phyloP scores from a whole-genome alignment of 169 alveolate genomes.

The Plasmodium billcollinsi region DNA sequence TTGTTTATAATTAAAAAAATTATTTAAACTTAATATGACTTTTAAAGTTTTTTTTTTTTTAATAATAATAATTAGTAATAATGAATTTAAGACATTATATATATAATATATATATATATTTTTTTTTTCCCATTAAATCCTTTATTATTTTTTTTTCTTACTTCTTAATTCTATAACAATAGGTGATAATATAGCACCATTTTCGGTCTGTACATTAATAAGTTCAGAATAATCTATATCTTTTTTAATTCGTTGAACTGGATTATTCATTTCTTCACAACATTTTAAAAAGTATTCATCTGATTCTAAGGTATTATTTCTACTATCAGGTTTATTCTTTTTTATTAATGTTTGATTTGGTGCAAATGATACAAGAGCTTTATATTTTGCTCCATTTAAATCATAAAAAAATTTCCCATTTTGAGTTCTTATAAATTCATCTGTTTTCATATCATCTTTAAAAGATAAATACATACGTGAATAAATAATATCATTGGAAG shows the following conservation, averaged over 20 bases:
- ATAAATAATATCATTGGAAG: constrained; percentile 41
- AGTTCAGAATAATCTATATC: constrained; percentile 60
- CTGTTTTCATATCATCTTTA: constrained; percentile 76
- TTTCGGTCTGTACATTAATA: constrained; percentile 61
- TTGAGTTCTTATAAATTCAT: constrained; percentile 66
- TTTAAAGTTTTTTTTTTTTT: too few relatives aligned
- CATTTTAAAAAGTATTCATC: constrained; percentile 72
- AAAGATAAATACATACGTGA: constrained; percentile 76
- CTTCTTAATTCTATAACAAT: constrained; percentile 36
- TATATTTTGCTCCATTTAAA: constrained; percentile 50
- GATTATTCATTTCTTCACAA: constrained; percentile 74
- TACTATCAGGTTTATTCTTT: constrained; percentile 50
- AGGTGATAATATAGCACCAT: constrained; percentile 49
- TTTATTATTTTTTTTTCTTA: constrained; percentile 11
- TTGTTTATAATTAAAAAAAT: background rate
- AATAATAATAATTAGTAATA: too few relatives aligned
- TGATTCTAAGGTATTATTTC: constrained; percentile 63
- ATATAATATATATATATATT: background rate
- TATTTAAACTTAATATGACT: too few relatives aligned
- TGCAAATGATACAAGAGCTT: constrained; percentile 60
- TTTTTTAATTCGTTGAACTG: constrained; percentile 18
- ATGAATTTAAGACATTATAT: background rate
- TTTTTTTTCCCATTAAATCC: background rate
- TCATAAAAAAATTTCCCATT: constrained; percentile 73
- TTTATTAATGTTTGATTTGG: constrained; percentile 72